phyloP scores from a whole-genome alignment of 441 rosid species.

The Isatis lusitanica region DNA sequence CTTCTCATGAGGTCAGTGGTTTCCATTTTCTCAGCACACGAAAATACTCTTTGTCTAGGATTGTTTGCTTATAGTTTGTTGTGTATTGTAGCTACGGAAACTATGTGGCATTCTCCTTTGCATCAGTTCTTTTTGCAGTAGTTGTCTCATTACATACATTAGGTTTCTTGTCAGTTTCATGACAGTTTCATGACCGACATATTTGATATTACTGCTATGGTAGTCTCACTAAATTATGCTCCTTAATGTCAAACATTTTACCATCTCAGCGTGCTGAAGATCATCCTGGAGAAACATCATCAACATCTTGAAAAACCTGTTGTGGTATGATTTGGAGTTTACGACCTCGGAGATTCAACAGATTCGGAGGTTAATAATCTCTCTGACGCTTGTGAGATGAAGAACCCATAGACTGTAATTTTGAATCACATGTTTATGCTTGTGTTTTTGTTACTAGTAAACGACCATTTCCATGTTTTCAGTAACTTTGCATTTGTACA shows the following conservation, averaged over 20 bases:
- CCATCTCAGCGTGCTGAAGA: slow-evolving; percentile 18
- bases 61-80: not conserved
- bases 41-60: slow-evolving; percentile 10
- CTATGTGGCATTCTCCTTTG: not conserved
- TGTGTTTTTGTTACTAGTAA: not conserved
- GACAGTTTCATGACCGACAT: not conserved
- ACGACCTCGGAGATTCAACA: slow-evolving; percentile 12
- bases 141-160: not conserved
- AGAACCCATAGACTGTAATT: not conserved
- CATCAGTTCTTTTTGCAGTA: not conserved
- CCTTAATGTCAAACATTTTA: not conserved
- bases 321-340: not conserved
- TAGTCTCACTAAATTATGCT: not conserved
- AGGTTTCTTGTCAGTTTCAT: not conserved
- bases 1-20: slow-evolving; percentile 52
- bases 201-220: not conserved
- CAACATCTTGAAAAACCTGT: not conserved
- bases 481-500: slow-evolving; percentile 26
- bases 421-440: slow-evolving; percentile 2
- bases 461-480: not conserved
- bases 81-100: not conserved
- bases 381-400: slow-evolving; percentile 11
- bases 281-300: slow-evolving; percentile 31
- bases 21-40: not conserved
- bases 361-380: not conserved